Percentiles rank a stretch among this genome's conserved stretches.
These are phyloP conservation scores for Penicillium sclerotiorum DNA, from an alignment of 2,329 filamentous ascomycete genomes.

Conservation along the genomic window DNA sequence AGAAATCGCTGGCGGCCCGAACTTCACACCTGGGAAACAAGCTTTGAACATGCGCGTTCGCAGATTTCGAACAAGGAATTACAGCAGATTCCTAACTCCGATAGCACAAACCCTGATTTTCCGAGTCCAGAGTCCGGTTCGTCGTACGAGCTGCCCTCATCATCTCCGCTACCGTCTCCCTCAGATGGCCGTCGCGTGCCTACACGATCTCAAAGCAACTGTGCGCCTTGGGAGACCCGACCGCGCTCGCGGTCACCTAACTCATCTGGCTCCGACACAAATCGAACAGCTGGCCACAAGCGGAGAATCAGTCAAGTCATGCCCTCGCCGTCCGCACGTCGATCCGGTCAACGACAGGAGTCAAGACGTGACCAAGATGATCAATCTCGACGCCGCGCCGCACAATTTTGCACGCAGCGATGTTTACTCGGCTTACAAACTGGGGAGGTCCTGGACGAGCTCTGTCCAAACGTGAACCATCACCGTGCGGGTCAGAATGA, in stretches of 20 bases:
- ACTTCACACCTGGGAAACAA: slow-evolving; percentile 23
- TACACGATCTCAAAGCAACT: slow-evolving; percentile 21
- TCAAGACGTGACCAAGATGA: slow-evolving; percentile 2
- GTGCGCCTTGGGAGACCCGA: slow-evolving; percentile 14
- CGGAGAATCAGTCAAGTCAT: slow-evolving; percentile 25
- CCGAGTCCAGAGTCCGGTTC: slow-evolving; percentile 19
- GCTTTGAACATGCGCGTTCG: slow-evolving; percentile 21
- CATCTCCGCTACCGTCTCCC: slow-evolving; percentile 18
- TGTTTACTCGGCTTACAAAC: slow-evolving; percentile 27
- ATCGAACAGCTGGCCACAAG: slow-evolving; percentile 20
- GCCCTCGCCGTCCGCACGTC: slow-evolving; percentile 17
- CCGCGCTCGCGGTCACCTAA: slow-evolving; percentile 8
- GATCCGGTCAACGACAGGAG: slow-evolving; percentile 3
- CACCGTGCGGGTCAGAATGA: slow-evolving; percentile 9
- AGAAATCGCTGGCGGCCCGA: slow-evolving; percentile 17
- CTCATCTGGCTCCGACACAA: slow-evolving; percentile 21
- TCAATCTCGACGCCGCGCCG: slow-evolving; percentile 13
- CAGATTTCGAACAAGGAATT: slow-evolving; percentile 25
- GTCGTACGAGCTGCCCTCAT: slow-evolving; percentile 21
- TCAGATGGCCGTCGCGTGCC: slow-evolving; percentile 15
- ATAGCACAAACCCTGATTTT: slow-evolving; percentile 20
- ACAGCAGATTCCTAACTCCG: slow-evolving; percentile 20
- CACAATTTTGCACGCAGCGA: slow-evolving; percentile 27
- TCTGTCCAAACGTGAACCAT: slow-evolving; percentile 27
- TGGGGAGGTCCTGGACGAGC: slow-evolving; percentile 17